phyloP scores from a whole-genome alignment of 768 basidiomycete genomes.

The Podaxis sp. region DNA sequence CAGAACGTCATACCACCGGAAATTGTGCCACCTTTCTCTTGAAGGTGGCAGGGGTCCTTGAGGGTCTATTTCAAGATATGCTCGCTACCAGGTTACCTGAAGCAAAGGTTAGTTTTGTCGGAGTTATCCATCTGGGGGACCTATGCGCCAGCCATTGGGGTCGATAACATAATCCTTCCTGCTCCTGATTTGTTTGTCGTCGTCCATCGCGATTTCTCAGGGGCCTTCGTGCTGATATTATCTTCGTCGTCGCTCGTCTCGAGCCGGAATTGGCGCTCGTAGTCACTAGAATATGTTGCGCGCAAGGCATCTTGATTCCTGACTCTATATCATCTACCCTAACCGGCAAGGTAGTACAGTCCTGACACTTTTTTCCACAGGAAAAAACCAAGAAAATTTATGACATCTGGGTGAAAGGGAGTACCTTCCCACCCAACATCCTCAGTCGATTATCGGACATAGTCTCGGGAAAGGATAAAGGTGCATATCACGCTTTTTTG shows the following conservation, averaged over 20 bases:
- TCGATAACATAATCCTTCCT: neutral
- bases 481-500: constrained; percentile 77
- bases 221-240: neutral
- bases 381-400: constrained; percentile 97
- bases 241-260: constrained; percentile 17
- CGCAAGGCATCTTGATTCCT: constrained; percentile 14
- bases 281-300: constrained; percentile 8
- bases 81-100: constrained; percentile 61
- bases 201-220: neutral
- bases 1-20: constrained; percentile 55
- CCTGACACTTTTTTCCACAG: constrained; percentile 58
- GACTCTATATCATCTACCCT: constrained; percentile 19
- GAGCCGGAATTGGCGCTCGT: constrained; percentile 19
- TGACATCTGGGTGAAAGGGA: constrained; percentile 94
- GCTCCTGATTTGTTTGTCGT: neutral
- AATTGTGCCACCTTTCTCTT: constrained; percentile 82
- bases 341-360: constrained; percentile 20
- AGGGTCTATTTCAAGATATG: constrained; percentile 89
- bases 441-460: constrained; percentile 71
- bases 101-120: constrained; percentile 74
- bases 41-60: constrained; percentile 89
- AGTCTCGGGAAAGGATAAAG: constrained; percentile 74
- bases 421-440: constrained; percentile 81
- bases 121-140: constrained; percentile 12
- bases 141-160: neutral